phyloP scores from a whole-genome alignment of 805 yeast species.

The Ogataea naganishii region DNA sequence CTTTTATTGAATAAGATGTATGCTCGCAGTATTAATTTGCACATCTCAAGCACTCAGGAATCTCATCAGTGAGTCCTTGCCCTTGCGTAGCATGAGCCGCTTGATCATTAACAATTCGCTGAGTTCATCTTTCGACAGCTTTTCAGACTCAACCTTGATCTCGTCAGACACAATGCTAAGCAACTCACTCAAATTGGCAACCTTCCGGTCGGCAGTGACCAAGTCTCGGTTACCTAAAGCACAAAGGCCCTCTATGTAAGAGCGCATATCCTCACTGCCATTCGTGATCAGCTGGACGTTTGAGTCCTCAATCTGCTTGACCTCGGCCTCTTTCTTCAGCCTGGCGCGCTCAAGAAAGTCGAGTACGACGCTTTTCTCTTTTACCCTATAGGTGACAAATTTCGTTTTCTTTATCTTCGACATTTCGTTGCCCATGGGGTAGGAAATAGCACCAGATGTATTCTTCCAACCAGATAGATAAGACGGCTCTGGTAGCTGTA shows the following conservation, averaged over 20 bases:
- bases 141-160: constrained; percentile 9
- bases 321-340: constrained; percentile 22
- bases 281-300: constrained; percentile 23
- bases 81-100: constrained; percentile 57
- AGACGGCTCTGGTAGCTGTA: constrained; percentile 1
- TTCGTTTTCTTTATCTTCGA: constrained; percentile 16
- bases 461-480: neutral
- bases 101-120: constrained; percentile 47
- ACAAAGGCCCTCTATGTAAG: constrained; percentile 23
- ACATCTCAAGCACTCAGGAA: constrained; percentile 44
- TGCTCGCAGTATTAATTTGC: no score
- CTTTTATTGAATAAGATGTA: no score
- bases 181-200: constrained; percentile 38
- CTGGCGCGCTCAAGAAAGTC: constrained; percentile 58
- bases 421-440: constrained; percentile 5
- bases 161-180: constrained; percentile 28
- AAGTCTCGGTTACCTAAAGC: constrained; percentile 24
- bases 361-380: constrained; percentile 58
- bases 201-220: constrained; percentile 19
- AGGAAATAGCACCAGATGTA: neutral
- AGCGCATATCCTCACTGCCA: constrained; percentile 15
- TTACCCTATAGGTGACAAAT: constrained; percentile 51
- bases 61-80: constrained; percentile 52
- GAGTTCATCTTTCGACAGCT: constrained; percentile 30
- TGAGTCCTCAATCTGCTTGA: constrained; percentile 23